Evolutionary conservation across 768 basidiomycete species (phyloP), one percentile per base, ranked within the genome.

Genomic region (Boletus rubropictus): DNA sequence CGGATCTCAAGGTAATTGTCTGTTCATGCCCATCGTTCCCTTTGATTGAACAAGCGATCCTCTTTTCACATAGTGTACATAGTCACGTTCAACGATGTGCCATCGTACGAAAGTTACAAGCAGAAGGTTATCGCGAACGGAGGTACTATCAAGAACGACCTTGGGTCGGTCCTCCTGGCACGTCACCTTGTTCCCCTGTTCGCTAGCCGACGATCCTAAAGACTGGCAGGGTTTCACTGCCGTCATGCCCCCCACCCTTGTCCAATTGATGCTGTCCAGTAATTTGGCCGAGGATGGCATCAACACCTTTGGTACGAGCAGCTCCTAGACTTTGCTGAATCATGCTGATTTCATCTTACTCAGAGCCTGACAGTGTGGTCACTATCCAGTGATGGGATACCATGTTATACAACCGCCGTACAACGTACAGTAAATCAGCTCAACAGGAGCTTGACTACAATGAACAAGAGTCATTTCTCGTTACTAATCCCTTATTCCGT

Each of bases 211-310:
- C 8, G 24, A 36, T 38, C 15, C 22, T 41, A 14, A 42, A 31
- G 1, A 5, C 3, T 6, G 17, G 15, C 18, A 63, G 60, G 48
- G 53, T 17, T 60, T 61, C 51, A 38, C 48, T 1, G 61, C 55
- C n/a, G 12, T 9, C 35, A 49, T 61, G 4, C 46, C 61, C 5
- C 11, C 10, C 0, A 1, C 18, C 14, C 1, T 51, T 12, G 42
- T 45, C 21, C 0, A 22, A 4, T 10, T 12, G 20, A 38, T 60
- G 2, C 2, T 0, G 7, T 12, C 40, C 14, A 14, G 14, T 0
- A 33, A 4, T 44, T 25, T 60, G 7, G 14, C 0, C 9, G 18
- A 22, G 2, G 47, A 2, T 7, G 61, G 58, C 25, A 61, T 61
- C 37, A 3, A 0, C 7, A 28, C 7, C 28, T 21, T 61, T 14